These are phyloP conservation scores for Botryotinia convoluta DNA, from an alignment of 2,329 filamentous ascomycete species.

Conservation along the genomic window DNA sequence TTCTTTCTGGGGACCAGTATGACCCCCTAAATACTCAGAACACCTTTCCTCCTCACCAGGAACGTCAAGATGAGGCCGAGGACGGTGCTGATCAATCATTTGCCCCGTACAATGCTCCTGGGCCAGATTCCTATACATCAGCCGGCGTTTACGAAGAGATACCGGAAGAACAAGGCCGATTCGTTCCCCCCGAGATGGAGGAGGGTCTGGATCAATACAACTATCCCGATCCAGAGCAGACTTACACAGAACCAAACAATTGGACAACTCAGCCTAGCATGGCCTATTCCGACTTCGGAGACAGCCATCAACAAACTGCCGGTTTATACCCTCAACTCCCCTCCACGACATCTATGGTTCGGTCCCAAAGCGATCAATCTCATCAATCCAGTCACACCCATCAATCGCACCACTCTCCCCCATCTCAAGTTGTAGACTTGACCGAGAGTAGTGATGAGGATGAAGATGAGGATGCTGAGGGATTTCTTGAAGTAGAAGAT, in stretches of 20 bases:
- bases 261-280: slow-evolving; percentile 15
- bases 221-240: slow-evolving; percentile 21
- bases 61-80: background rate
- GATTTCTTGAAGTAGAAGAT: slow-evolving; percentile 23
- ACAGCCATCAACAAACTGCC: slow-evolving; percentile 7
- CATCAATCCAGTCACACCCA: background rate
- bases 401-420: slow-evolving; percentile 3
- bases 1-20: background rate
- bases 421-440: slow-evolving; percentile 32
- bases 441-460: slow-evolving; percentile 31
- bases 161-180: background rate
- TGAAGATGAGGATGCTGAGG: slow-evolving; percentile 23
- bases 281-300: slow-evolving; percentile 28
- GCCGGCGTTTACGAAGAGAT: background rate
- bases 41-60: background rate
- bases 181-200: background rate
- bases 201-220: background rate
- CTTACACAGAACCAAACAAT: slow-evolving; percentile 7
- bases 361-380: slow-evolving; percentile 31
- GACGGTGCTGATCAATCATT: background rate
- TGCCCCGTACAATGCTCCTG: background rate
- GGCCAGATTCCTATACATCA: background rate
- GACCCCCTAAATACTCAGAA: background rate
- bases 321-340: slow-evolving; percentile 15
- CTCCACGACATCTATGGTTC: slow-evolving; percentile 27